These are phyloP conservation scores for Cyclotella choctawhatcheeana DNA, from an alignment of 108 stramenopile species.

Conservation along the genomic window DNA sequence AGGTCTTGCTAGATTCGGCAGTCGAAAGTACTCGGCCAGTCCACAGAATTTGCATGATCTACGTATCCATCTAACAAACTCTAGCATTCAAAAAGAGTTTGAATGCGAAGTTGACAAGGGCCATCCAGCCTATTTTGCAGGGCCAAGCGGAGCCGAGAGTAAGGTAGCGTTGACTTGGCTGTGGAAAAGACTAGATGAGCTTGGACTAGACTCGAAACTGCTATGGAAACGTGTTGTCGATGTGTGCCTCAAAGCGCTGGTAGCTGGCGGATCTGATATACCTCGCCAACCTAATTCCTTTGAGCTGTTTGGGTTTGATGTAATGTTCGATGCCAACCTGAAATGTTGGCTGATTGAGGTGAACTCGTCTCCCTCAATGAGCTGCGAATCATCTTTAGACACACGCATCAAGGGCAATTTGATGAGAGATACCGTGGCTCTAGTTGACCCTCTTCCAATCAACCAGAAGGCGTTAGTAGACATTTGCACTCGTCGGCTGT, in stretches of 20 bases:
- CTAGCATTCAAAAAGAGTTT: conserved; percentile 73
- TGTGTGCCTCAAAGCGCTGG: conserved; percentile 72
- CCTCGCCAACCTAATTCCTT: conserved; percentile 83
- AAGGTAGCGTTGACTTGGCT: conserved; percentile 54
- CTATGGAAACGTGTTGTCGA: conserved; percentile 73
- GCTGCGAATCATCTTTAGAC: conserved; percentile 47
- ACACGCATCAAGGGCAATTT: conserved; percentile 42
- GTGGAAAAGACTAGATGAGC: conserved; percentile 39
- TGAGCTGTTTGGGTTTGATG: conserved; percentile 89
- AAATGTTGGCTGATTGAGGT: conserved; percentile 93
- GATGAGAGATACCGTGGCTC: conserved; percentile 50
- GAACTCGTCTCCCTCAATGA: conserved; percentile 82
- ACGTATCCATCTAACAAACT: conserved; percentile 58
- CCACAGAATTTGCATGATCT: conserved; percentile 43
- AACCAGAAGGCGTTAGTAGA: conserved; percentile 37
- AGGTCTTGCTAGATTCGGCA: conserved; percentile 86
- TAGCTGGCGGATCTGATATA: conserved; percentile 67
- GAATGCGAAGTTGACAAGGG: conserved; percentile 64
- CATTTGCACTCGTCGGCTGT: conserved; percentile 42
- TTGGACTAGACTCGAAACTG: conserved; percentile 46
- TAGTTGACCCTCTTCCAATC: conserved; percentile 44
- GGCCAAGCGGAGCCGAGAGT: conserved; percentile 31
- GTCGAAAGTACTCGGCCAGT: conserved; percentile 58
- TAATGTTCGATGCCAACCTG: conserved; percentile 75
- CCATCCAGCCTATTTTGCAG: conserved; percentile 62